Conservation (phyloP, 2,329 filamentous ascomycete genomes). For the Diaporthe sp. region DNA sequence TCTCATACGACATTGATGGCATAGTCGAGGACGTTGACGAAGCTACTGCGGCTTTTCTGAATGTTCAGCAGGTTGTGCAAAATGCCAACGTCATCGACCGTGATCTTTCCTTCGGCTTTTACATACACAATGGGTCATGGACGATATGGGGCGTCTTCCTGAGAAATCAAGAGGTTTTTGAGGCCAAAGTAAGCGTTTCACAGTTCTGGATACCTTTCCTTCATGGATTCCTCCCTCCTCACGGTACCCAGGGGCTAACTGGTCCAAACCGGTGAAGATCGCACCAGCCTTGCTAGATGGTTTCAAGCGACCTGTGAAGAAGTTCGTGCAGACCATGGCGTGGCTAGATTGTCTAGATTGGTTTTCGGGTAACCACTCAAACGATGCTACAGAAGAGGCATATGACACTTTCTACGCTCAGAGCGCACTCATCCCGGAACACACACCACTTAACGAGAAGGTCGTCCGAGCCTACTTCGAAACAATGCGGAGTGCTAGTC, state of each 20-base stretch:
- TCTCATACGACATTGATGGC: constrained; percentile 27
- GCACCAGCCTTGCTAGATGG: constrained; percentile 18
- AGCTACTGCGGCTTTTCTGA: constrained; percentile 19
- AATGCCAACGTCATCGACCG: constrained; percentile 27
- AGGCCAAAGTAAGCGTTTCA: neutral
- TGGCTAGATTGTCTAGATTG: constrained; percentile 31
- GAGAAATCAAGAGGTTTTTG: constrained; percentile 1
- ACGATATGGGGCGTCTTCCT: constrained; percentile 32
- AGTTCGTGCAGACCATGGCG: constrained; percentile 30
- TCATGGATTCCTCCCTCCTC: neutral
- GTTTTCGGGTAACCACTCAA: constrained; percentile 31
- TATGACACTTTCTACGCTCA: constrained; percentile 35
- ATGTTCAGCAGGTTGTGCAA: constrained; percentile 20
- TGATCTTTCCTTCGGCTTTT: constrained; percentile 29
- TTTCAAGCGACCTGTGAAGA: constrained; percentile 32
- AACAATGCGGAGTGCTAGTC: neutral
- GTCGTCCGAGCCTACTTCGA: constrained; percentile 21
- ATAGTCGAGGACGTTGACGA: constrained; percentile 25
- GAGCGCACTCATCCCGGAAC: constrained; percentile 30
- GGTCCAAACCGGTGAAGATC: neutral
- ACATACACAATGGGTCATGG: constrained; percentile 28
- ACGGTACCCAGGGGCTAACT: neutral
- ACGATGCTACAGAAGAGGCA: constrained; percentile 32
- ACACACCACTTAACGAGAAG: constrained; percentile 11
- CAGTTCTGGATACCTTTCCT: neutral